phyloP scores from a whole-genome alignment of 2,329 filamentous ascomycete genomes.

The Malbranchea cinnamomea region DNA sequence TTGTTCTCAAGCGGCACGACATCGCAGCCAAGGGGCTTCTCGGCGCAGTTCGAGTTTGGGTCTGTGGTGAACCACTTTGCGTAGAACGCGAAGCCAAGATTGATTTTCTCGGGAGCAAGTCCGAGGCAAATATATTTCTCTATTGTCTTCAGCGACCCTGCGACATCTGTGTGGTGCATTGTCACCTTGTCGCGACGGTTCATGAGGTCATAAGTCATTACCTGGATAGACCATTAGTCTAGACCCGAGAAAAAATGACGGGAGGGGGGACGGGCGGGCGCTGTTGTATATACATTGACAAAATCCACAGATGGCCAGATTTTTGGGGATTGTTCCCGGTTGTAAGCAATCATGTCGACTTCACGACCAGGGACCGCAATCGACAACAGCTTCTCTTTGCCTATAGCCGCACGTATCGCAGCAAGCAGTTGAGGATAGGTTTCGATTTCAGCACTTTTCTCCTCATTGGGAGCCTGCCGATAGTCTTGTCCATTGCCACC shows the following conservation, averaged over 20 bases:
- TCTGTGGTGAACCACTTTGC: slow-evolving; percentile 50
- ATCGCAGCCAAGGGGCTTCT: slow-evolving; percentile 41
- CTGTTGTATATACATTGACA: slow-evolving; percentile 46
- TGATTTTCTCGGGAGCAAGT: slow-evolving; percentile 40
- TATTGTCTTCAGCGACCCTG: slow-evolving; percentile 39
- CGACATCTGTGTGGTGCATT: slow-evolving; percentile 50
- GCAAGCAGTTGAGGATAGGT: slow-evolving; percentile 47
- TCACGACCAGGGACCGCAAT: slow-evolving; percentile 50
- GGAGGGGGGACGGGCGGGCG: background rate
- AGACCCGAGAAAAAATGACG: background rate
- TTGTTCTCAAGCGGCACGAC: slow-evolving; percentile 45
- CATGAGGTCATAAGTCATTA: slow-evolving; percentile 62
- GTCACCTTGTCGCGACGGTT: slow-evolving; percentile 51
- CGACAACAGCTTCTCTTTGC: slow-evolving; percentile 44
- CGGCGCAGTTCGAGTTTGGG: slow-evolving; percentile 31
- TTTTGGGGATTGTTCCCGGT: slow-evolving; percentile 37
- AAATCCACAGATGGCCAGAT: slow-evolving; percentile 50
- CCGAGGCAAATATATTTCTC: slow-evolving; percentile 46
- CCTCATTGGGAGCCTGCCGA: slow-evolving; percentile 42
- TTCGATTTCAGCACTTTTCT: slow-evolving; percentile 45
- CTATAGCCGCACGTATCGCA: slow-evolving; percentile 44
- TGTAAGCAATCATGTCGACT: slow-evolving; percentile 56
- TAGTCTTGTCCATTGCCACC: slow-evolving; percentile 51
- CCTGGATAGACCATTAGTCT: slow-evolving; percentile 8
- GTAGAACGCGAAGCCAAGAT: slow-evolving; percentile 55